Conservation (phyloP, 2,329 filamentous ascomycete species). For the Calonectria naviculata region DNA sequence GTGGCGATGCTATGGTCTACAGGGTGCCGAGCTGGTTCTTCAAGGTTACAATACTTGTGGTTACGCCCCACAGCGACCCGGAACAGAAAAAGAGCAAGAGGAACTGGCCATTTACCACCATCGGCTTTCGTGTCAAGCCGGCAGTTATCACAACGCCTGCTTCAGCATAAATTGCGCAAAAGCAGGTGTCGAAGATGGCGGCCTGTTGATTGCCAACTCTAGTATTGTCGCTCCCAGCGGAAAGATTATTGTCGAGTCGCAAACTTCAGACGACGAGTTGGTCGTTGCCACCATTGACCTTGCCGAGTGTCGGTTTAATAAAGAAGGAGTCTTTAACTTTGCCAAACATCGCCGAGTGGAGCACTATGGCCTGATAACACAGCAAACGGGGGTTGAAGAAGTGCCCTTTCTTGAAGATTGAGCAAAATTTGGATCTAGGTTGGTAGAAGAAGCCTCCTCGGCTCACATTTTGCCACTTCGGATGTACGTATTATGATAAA, state of each 20-base stretch:
- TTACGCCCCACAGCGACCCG: neutral
- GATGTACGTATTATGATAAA: too few species aligned
- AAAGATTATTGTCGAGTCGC: conserved; percentile 1
- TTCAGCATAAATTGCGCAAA: conserved; percentile 2
- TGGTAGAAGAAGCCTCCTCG: too few species aligned
- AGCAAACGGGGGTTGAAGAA: neutral
- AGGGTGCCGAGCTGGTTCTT: conserved; percentile 5
- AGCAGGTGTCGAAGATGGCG: conserved; percentile 1
- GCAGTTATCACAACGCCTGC: conserved; percentile 10
- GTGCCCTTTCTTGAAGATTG: neutral
- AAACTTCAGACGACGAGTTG: conserved; percentile 1
- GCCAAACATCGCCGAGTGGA: neutral
- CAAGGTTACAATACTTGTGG: conserved; percentile 6
- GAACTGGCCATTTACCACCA: neutral
- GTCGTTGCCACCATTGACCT: conserved; percentile 11
- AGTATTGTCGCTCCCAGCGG: neutral
- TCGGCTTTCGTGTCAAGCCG: neutral
- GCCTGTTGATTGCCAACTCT: neutral
- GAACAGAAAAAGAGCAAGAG: neutral
- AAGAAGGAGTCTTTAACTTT: conserved; percentile 13
- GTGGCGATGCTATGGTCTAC: conserved; percentile 9
- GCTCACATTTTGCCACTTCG: too few species aligned
- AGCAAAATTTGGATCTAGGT: neutral
- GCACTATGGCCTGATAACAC: neutral
- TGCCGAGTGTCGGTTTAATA: neutral